Evolutionary conservation across 2,329 filamentous ascomycete genomes (phyloP).

Genomic region (Microdochium paspali): DNA sequence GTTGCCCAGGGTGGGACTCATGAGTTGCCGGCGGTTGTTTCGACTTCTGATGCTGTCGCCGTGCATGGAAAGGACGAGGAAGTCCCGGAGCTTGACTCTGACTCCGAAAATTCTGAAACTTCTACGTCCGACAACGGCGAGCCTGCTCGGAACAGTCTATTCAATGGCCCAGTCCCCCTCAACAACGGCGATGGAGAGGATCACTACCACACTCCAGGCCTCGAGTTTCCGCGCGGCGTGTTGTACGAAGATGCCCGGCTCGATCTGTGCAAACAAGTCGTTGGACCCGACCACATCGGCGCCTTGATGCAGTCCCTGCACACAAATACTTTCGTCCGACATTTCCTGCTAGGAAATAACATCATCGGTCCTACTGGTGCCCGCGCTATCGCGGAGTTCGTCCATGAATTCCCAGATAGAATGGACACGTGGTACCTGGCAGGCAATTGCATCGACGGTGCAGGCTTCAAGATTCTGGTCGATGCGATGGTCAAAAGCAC

Average conservation of each 20-base stretch:
- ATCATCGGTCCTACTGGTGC: slow-evolving; percentile 41
- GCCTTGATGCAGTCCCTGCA: slow-evolving; percentile 38
- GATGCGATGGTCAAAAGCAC: slow-evolving; percentile 32
- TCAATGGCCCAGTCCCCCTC: slow-evolving; percentile 14
- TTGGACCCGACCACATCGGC: slow-evolving; percentile 40
- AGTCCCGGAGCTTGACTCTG: not conserved
- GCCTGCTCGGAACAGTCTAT: slow-evolving; percentile 5
- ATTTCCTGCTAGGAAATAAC: slow-evolving; percentile 45
- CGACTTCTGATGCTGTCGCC: not conserved
- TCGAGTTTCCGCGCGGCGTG: slow-evolving; percentile 26
- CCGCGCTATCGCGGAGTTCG: slow-evolving; percentile 32
- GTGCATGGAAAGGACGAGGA: not conserved
- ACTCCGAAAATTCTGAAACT: not conserved
- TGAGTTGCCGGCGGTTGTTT: slow-evolving; percentile 5
- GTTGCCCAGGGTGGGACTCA: slow-evolving; percentile 20
- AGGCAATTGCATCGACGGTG: slow-evolving; percentile 40
- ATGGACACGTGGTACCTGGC: slow-evolving; percentile 48
- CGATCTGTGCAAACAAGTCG: slow-evolving; percentile 46
- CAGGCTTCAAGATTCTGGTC: slow-evolving; percentile 30
- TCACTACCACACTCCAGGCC: slow-evolving; percentile 22
- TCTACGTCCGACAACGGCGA: not conserved
- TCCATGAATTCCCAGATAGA: slow-evolving; percentile 30
- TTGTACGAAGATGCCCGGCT: slow-evolving; percentile 42
- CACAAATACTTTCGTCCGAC: slow-evolving; percentile 34
- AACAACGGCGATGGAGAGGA: slow-evolving; percentile 26